A percentile compares a stretch with the other conserved stretches of the same genome.
These are phyloP conservation scores for Apiospora malaysiana DNA, from an alignment of 2,329 filamentous ascomycete species.

Conservation along the genomic window DNA sequence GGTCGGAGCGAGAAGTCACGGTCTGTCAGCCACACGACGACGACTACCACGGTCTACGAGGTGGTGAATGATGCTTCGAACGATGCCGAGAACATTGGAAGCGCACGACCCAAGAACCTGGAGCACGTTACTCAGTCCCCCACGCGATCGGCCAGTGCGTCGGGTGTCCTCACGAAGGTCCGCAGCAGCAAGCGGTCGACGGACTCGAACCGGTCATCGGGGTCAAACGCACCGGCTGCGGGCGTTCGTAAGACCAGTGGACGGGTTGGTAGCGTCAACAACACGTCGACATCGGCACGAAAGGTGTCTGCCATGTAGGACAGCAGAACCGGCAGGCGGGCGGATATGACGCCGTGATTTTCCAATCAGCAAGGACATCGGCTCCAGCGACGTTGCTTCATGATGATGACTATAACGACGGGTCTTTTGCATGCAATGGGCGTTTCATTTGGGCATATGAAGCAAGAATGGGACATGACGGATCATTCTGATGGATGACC, in stretches of 20 bases:
- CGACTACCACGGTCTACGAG: conserved; percentile 71
- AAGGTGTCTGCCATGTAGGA: conserved; percentile 58
- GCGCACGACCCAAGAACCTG: conserved; percentile 61
- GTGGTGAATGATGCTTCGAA: conserved; percentile 70
- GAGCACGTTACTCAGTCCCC: conserved; percentile 56
- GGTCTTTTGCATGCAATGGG: conserved; percentile 52
- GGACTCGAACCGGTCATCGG: conserved; percentile 50
- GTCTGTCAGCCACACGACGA: conserved; percentile 77
- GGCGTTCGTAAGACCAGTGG: conserved; percentile 71
- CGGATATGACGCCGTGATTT: conserved; percentile 28
- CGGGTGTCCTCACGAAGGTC: conserved; percentile 67
- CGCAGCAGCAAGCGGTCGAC: conserved; percentile 63
- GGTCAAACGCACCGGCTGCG: conserved; percentile 47
- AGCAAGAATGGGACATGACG: background rate
- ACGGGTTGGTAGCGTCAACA: conserved; percentile 64
- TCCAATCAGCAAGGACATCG: conserved; percentile 27
- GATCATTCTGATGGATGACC: background rate
- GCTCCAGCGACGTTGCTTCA: conserved; percentile 40
- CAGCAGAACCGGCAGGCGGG: background rate
- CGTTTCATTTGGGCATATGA: conserved; percentile 36
- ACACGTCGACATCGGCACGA: conserved; percentile 51
- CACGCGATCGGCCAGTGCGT: conserved; percentile 57
- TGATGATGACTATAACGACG: conserved; percentile 52
- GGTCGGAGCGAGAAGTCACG: conserved; percentile 66
- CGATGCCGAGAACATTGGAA: conserved; percentile 74